Base-by-base conservation (phyloP, 148 eudicot species). In the Limonium bicolor region DNA sequence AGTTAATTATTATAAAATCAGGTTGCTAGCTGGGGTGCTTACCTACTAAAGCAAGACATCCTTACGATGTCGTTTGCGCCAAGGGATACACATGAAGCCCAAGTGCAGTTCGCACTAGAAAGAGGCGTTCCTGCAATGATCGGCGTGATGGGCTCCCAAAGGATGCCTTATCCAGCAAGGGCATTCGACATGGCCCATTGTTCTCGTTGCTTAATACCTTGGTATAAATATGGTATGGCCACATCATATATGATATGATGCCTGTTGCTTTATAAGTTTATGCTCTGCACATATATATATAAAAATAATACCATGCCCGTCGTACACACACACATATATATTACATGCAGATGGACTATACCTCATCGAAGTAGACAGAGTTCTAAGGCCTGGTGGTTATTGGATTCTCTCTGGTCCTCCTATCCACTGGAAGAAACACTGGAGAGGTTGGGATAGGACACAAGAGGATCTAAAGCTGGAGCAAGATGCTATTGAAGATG, bases 61-160 rank as follows among this genome's bases (percentile, higher is more conserved):
- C 41, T 80, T 20, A 61, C 92, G 5, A 83, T 88, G 94, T 83
- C 94, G 36, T 79, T 88, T 70, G 97, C 97, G 36, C 97, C 97
- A 25, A 70, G 86, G 51, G 97, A 88, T 44, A 80, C 94, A 42
- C 97, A 88, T 35, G 97, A 88, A 74, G 97, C 97, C 9, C 97
- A 88, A 47, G 94, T 88, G 52, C 72, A 80, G 69, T 88, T 88
- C 50, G 97, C 97, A 20, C 48, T 88, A 24, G 97, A 88, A 58
- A 69, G 97, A 15, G 97, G 97, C n/a, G 94, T 88, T 59, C 97
- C 97, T 33, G 97, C 97, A 51, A 80, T 88, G 92, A 70, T 88
- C 26, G 94, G 92, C 20, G 53, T 88, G 36, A 64, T 88, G 77
- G 86, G 72, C 51, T 77, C 97, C 3, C 77, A 74, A 47, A 65